A percentile compares a stretch with the other conserved stretches of the same genome.
Evolutionary conservation across 768 basidiomycete species (phyloP).

Genomic region (Lentinula lateritia): DNA sequence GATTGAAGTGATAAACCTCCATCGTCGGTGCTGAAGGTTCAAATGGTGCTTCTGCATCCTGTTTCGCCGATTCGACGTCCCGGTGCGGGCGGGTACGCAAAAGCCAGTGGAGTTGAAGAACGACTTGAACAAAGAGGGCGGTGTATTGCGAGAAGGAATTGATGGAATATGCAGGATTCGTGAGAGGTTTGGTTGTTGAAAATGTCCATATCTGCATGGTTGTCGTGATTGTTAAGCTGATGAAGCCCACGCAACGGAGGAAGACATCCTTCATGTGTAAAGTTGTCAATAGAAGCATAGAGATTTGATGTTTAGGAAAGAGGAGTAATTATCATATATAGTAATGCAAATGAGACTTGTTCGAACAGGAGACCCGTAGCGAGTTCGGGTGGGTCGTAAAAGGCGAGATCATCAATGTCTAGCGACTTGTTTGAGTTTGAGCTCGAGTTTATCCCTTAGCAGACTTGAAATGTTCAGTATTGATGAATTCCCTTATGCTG

Average conservation of each 20-base stretch:
- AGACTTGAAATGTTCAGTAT: too few relatives aligned
- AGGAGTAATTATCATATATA: too few relatives aligned
- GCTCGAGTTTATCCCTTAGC: too few relatives aligned
- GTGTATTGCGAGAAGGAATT: not conserved
- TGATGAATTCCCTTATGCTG: too few relatives aligned
- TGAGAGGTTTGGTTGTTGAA: too few relatives aligned
- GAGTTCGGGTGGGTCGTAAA: too few relatives aligned
- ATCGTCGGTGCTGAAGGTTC: not conserved
- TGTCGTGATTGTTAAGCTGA: not conserved
- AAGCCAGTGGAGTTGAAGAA: constrained; percentile 6
- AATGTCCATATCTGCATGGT: not conserved
- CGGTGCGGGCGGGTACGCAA: not conserved
- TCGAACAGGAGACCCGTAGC: too few relatives aligned
- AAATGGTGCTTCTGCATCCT: not conserved
- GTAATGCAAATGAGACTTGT: too few relatives aligned
- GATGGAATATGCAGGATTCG: not conserved
- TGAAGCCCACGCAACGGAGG: not conserved
- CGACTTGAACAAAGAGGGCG: not conserved
- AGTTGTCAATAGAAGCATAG: not conserved
- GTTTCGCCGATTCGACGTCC: not conserved
- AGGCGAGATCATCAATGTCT: too few relatives aligned
- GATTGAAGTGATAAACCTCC: not conserved
- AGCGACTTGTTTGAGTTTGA: too few relatives aligned
- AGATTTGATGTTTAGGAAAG: not conserved
- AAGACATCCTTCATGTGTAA: not conserved